These are phyloP conservation scores for Pyricularia sp. DNA, from an alignment of 2,329 filamentous ascomycete species.

Conservation along the genomic window DNA sequence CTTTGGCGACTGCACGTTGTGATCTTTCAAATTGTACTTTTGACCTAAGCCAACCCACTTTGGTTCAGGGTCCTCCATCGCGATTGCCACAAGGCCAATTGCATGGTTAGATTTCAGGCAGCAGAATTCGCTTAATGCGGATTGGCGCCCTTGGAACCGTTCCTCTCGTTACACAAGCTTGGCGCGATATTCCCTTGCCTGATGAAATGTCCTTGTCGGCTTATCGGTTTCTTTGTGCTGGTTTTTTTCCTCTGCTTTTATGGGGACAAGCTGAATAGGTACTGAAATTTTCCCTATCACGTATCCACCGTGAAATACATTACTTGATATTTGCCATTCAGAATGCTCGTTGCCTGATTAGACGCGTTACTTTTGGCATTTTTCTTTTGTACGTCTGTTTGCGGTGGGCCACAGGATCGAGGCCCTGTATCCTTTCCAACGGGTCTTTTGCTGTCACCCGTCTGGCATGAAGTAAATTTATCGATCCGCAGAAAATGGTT, in stretches of 20 bases:
- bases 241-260: neutral
- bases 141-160: neutral
- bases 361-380: neutral
- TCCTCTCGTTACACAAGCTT: neutral
- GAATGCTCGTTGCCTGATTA: neutral
- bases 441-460: neutral
- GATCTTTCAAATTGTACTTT: neutral
- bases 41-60: neutral
- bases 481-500: neutral
- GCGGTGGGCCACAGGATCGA: too few species aligned
- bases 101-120: neutral
- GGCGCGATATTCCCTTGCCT: neutral
- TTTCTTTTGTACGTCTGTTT: neutral
- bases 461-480: neutral
- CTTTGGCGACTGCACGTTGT: neutral
- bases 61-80: neutral
- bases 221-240: neutral
- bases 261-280: neutral
- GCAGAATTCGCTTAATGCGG: neutral
- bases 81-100: neutral
- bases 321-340: neutral
- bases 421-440: neutral
- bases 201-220: neutral
- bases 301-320: neutral
- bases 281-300: neutral